Evolutionary conservation across 2,329 filamentous ascomycete genomes (phyloP).

Genomic region (Aureobasidium sp.): DNA sequence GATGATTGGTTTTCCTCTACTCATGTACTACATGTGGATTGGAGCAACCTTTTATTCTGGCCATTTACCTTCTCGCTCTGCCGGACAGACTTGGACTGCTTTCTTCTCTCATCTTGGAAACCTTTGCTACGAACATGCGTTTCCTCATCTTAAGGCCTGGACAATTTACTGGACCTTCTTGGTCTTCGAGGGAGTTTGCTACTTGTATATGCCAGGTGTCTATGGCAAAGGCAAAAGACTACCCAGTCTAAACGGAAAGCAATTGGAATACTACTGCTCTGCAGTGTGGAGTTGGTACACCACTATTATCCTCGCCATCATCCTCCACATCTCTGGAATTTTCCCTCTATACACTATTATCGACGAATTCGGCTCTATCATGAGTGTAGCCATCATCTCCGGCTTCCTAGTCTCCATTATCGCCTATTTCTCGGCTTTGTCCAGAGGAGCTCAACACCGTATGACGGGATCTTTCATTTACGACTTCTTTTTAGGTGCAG

Average conservation of each 20-base stretch:
- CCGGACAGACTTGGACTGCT: conserved; percentile 56
- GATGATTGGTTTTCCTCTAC: conserved; percentile 76
- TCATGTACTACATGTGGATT: conserved; percentile 99
- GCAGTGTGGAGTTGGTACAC: conserved; percentile 74
- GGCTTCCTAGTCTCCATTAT: conserved; percentile 70
- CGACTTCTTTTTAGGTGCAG: conserved; percentile 78
- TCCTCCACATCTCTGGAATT: conserved; percentile 64
- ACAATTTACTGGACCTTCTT: conserved; percentile 85
- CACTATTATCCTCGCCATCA: conserved; percentile 60
- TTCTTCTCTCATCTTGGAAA: conserved; percentile 60
- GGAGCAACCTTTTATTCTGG: conserved; percentile 82
- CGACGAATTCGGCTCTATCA: conserved; percentile 81
- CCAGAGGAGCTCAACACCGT: conserved; percentile 68
- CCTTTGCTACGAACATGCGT: conserved; percentile 70
- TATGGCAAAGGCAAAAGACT: conserved; percentile 77
- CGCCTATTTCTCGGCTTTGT: conserved; percentile 72
- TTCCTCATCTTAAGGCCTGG: conserved; percentile 71
- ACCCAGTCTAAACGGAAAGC: conserved; percentile 65
- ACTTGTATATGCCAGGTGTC: conserved; percentile 74
- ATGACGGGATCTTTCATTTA: conserved; percentile 76
- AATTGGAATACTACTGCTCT: conserved; percentile 85
- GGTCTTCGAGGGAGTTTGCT: conserved; percentile 68
- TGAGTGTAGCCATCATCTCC: conserved; percentile 81
- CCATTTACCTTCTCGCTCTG: conserved; percentile 52
- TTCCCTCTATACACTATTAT: conserved; percentile 82